Evolutionary conservation across 257 asterid genomes (phyloP).

Genomic region (Agastache rugosa): DNA sequence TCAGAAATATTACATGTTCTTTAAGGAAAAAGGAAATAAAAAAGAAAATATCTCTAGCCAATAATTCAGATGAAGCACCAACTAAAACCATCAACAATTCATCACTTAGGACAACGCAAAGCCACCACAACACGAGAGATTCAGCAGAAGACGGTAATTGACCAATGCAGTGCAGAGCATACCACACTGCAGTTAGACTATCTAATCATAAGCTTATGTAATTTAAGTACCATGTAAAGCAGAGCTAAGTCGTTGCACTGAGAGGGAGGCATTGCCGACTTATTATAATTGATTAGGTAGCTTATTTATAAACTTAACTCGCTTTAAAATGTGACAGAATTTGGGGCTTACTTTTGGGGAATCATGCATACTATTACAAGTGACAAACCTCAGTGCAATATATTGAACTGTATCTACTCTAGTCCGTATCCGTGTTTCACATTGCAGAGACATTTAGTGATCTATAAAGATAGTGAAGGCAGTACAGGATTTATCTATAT

Average conservation of each 20-base stretch:
- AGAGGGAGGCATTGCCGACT: too few species aligned
- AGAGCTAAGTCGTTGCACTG: too few species aligned
- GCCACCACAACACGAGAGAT: too few species aligned
- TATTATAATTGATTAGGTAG: too few species aligned
- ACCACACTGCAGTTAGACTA: too few species aligned
- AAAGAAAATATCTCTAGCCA: neutral
- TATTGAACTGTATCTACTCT: neutral
- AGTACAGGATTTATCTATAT: neutral
- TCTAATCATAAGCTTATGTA: neutral
- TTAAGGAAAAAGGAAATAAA: neutral
- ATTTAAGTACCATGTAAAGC: neutral
- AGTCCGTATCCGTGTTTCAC: neutral
- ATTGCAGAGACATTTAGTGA: neutral
- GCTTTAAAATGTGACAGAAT: too few species aligned
- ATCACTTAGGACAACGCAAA: too few species aligned
- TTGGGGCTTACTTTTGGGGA: neutral
- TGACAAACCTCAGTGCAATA: neutral
- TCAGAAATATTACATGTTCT: conserved; percentile 5
- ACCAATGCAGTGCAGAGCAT: too few species aligned
- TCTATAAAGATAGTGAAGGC: conserved; percentile 1
- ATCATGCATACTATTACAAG: neutral
- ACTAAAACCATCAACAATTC: neutral
- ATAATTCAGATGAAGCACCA: neutral
- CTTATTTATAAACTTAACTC: too few species aligned
- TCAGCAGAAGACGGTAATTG: too few species aligned